These are phyloP conservation scores for Epichloe hybrida DNA, from an alignment of 2,329 filamentous ascomycete species.

Conservation along the genomic window DNA sequence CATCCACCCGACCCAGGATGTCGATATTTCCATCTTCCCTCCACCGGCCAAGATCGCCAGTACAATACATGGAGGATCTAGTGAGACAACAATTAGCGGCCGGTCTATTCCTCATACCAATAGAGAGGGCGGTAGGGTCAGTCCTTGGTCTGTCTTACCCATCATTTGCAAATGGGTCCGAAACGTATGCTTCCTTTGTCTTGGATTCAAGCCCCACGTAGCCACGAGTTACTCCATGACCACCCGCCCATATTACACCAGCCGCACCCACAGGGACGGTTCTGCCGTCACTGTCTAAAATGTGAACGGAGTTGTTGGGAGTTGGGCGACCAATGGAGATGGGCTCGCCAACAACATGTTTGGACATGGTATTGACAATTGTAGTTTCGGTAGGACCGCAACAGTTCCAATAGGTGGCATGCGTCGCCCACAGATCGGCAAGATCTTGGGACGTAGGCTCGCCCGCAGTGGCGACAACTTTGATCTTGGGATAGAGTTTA, in stretches of 20 bases:
- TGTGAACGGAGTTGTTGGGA: constrained; percentile 43
- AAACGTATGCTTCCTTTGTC: constrained; percentile 34
- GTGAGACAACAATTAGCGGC: constrained; percentile 4
- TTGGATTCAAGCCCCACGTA: constrained; percentile 40
- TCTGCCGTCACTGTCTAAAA: constrained; percentile 32
- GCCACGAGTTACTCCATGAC: constrained; percentile 39
- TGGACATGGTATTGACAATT: constrained; percentile 44
- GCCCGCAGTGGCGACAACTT: constrained; percentile 39
- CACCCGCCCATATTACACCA: constrained; percentile 44
- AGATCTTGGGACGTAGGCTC: constrained; percentile 36
- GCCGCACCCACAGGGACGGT: constrained; percentile 33
- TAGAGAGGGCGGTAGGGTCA: background rate
- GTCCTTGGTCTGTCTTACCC: constrained; percentile 24
- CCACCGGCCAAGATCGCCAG: constrained; percentile 45
- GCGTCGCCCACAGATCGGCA: constrained; percentile 41
- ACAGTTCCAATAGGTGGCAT: constrained; percentile 38
- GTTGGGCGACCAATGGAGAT: constrained; percentile 42
- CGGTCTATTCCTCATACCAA: constrained; percentile 3
- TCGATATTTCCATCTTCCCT: constrained; percentile 37
- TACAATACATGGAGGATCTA: constrained; percentile 42
- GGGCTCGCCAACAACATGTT: constrained; percentile 29
- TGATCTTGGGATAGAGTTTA: constrained; percentile 34
- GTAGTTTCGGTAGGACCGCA: constrained; percentile 48
- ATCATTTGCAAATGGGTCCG: constrained; percentile 36
- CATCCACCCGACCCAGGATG: constrained; percentile 43